Conservation (phyloP, 2,329 filamentous ascomycete genomes). For the Calonectria naviculata region DNA sequence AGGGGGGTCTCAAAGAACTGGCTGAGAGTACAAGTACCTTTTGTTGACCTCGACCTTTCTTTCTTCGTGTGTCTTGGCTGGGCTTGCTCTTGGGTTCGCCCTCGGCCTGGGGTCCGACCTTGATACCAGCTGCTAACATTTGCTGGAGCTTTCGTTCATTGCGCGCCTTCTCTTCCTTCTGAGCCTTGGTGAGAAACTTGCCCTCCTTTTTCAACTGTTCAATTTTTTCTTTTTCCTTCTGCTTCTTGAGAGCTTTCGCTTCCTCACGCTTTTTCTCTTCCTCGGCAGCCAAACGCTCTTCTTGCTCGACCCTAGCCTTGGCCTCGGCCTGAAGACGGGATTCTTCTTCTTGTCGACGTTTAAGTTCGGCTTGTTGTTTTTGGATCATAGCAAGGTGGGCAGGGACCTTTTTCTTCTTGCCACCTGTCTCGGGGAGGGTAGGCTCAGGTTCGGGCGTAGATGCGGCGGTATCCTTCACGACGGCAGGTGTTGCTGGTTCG, state of each 20-base stretch:
- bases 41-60: constrained; percentile 68
- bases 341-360: constrained; percentile 74
- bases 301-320: constrained; percentile 72
- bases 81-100: constrained; percentile 82
- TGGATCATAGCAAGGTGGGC: constrained; percentile 78
- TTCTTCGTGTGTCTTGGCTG: constrained; percentile 84
- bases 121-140: constrained; percentile 83
- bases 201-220: constrained; percentile 90
- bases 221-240: constrained; percentile 86
- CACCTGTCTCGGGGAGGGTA: constrained; percentile 61
- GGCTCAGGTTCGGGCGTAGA: constrained; percentile 54
- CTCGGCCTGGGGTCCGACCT: constrained; percentile 71
- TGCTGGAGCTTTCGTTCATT: constrained; percentile 86
- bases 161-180: constrained; percentile 83
- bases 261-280: constrained; percentile 78
- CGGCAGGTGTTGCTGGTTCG: constrained; percentile 46
- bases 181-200: constrained; percentile 87
- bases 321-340: constrained; percentile 70
- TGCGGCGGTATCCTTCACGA: constrained; percentile 73
- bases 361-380: constrained; percentile 85
- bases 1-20: background rate
- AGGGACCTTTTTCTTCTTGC: constrained; percentile 90
- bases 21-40: constrained; percentile 55
- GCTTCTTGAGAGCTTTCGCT: constrained; percentile 81
- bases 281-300: constrained; percentile 73